Evolutionary conservation across 208 protist species (phyloP), one percentile per base, ranked within the genome.

Genomic region (Crithidia mellificae): DNA sequence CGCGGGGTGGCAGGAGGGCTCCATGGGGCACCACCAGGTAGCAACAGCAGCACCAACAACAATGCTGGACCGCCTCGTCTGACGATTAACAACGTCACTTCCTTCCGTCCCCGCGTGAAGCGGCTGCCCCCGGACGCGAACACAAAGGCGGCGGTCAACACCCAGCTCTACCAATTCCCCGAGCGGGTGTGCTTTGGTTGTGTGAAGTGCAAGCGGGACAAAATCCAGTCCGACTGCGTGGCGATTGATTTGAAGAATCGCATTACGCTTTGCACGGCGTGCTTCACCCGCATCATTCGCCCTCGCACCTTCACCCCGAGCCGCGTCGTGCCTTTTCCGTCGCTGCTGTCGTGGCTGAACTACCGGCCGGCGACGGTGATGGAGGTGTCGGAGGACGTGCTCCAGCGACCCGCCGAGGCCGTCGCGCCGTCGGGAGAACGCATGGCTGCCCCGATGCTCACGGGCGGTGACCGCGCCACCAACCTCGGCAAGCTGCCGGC

Each of bases 261-360:
- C 47, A 77, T 94, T 27, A 87, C 91, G 51, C 74, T 91, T 1
- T 94, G 88, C 62, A 81, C 79, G 12, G 54, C 77, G 9, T 94
- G 88, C 69, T 91, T 92, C 51, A 84, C 83, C 11, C 85, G 88
- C 51, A 84, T 91, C 36, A 81, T 94, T 22, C 84, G 88, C 2
- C 88, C 88, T 0, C 83, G 84, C 39, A 80, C 77, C 52, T 94
- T 91, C 78, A 72, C 68, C 25, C 88, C 85, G 5, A 91, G 72
- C 57, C 81, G 88, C 57, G 72, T 90, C 44, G 85, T 94, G 11
- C 88, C 88, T 2, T 94, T 94, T 71, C 88, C 88, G 1, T 94
- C 88, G 5, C 78, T 94, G 51, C 77, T 94, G 41, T 91, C 88
- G 43, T 94, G 88, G 86, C 76, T 94, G 15, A 80, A 88, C 64